Conservation (phyloP, 768 basidiomycete genomes). For the Termitomyces sp. region DNA sequence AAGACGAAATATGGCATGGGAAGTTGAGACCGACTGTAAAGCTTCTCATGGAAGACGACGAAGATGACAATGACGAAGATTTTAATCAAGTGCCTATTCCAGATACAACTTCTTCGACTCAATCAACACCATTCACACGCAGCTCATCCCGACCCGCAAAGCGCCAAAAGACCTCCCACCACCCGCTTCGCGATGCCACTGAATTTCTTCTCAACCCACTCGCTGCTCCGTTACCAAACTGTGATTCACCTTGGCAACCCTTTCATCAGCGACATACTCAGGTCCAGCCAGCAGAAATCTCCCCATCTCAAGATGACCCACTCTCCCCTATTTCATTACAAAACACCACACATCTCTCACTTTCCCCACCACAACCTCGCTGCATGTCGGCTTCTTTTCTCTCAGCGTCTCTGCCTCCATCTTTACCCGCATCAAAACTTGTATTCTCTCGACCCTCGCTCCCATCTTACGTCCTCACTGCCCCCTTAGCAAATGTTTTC, state of each 20-base stretch:
- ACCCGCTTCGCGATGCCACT: slow-evolving; percentile 39
- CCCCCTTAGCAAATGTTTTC: slow-evolving; percentile 21
- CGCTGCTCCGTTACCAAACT: slow-evolving; percentile 23
- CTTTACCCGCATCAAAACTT: background rate
- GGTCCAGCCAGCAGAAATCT: background rate
- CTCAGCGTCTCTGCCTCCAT: background rate
- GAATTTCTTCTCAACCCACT: slow-evolving; percentile 58
- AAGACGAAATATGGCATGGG: slow-evolving; percentile 54
- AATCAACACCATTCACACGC: background rate
- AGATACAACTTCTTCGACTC: background rate
- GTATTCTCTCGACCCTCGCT: slow-evolving; percentile 1
- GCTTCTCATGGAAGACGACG: slow-evolving; percentile 32
- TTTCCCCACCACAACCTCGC: background rate
- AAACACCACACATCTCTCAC: background rate
- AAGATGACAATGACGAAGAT: slow-evolving; percentile 15
- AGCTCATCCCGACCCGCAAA: slow-evolving; percentile 8
- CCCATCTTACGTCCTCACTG: slow-evolving; percentile 49
- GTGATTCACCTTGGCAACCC: slow-evolving; percentile 7
- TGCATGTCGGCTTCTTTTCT: background rate
- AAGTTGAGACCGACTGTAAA: slow-evolving; percentile 32
- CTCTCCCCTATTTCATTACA: slow-evolving; percentile 1
- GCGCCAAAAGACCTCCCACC: slow-evolving; percentile 13
- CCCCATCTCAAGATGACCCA: background rate
- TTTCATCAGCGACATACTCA: background rate
- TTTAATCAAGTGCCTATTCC: background rate